Conservation (phyloP, 495 filamentous ascomycete species). For the Tuber indicum region DNA sequence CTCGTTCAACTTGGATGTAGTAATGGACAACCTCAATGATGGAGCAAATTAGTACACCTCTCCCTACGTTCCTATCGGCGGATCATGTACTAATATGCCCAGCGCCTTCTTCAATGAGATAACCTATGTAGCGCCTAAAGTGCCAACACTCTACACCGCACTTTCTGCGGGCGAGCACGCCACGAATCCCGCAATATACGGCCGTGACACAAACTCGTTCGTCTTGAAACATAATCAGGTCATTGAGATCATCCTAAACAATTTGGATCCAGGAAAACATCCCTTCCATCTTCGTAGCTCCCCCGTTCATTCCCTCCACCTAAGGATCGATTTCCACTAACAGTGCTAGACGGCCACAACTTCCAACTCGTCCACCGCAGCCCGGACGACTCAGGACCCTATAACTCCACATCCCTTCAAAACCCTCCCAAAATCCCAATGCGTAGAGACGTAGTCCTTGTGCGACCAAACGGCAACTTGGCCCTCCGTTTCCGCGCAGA, state of each 20-base stretch:
- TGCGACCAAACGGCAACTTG: constrained; percentile 49
- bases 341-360: constrained; percentile 59
- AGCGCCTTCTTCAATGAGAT: constrained; percentile 78
- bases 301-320: background rate
- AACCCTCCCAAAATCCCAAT: constrained; percentile 49
- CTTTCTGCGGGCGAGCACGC: constrained; percentile 59
- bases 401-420: constrained; percentile 45
- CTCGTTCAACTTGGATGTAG: constrained; percentile 57
- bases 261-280: constrained; percentile 64
- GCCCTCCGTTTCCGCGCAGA: constrained; percentile 61
- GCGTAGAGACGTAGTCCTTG: constrained; percentile 49
- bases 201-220: constrained; percentile 61
- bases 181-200: constrained; percentile 63
- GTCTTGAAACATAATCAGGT: constrained; percentile 61
- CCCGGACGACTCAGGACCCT: constrained; percentile 50
- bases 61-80: background rate
- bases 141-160: constrained; percentile 72
- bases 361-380: constrained; percentile 62
- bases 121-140: constrained; percentile 65
- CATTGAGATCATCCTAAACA: constrained; percentile 77
- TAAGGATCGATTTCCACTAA: constrained; percentile 36
- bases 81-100: constrained; percentile 8
- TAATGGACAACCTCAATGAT: constrained; percentile 65
- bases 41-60: constrained; percentile 64
- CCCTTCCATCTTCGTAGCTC: constrained; percentile 67